A percentile compares a stretch with the other conserved stretches of the same genome.
phyloP scores from a whole-genome alignment of 352 stramenopile genomes.

The Paralagenidium karlingii region DNA sequence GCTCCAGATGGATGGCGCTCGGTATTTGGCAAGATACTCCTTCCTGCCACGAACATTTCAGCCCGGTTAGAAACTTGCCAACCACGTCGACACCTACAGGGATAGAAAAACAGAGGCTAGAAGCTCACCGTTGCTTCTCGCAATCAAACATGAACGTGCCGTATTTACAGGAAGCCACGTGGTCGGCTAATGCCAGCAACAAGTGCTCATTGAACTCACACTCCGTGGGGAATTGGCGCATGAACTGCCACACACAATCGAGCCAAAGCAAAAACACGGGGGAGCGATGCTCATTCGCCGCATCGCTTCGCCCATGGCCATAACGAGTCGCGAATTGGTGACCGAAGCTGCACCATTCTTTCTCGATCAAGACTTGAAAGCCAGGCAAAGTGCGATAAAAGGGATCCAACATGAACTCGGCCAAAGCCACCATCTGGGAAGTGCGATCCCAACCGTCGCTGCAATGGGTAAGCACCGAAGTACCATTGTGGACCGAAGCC shows the following conservation, averaged over 20 bases:
- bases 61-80: background rate
- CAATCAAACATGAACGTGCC: slow-evolving; percentile 97
- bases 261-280: slow-evolving; percentile 98
- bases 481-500: slow-evolving; percentile 86
- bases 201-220: slow-evolving; percentile 96
- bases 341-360: slow-evolving; percentile 98
- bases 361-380: slow-evolving; percentile 95
- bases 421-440: slow-evolving; percentile 90
- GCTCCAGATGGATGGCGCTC: slow-evolving; percentile 69
- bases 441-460: slow-evolving; percentile 99
- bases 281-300: slow-evolving; percentile 88
- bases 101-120: background rate
- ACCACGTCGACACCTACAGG: background rate
- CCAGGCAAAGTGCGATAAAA: slow-evolving; percentile 96
- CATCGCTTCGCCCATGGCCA: slow-evolving; percentile 87
- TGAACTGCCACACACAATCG: slow-evolving; percentile 96
- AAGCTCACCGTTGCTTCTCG: slow-evolving; percentile 67
- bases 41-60: slow-evolving; percentile 20
- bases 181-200: slow-evolving; percentile 90
- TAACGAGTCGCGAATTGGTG: slow-evolving; percentile 94
- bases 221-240: slow-evolving; percentile 90
- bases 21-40: slow-evolving; percentile 66
- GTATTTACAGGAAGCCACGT: slow-evolving; percentile 96
- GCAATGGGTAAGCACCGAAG: slow-evolving; percentile 96
- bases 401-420: slow-evolving; percentile 95